Percentiles rank a stretch among this genome's conserved stretches.
phyloP scores from a whole-genome alignment of 306 rosid genomes.

The Vigna angularis region DNA sequence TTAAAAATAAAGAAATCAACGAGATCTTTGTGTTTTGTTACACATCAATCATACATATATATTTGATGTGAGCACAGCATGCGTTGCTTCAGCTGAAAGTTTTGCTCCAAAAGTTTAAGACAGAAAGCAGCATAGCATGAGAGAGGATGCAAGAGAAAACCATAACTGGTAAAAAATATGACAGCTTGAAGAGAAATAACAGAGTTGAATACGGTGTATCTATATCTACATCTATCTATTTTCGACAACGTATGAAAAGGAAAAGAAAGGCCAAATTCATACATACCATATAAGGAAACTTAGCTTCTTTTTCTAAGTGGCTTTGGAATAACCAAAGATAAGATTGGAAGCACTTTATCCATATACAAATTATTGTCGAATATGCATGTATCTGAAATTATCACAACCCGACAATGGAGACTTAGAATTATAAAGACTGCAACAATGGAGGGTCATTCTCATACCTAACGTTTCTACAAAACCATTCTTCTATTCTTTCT shows the following conservation, averaged over 20 bases:
- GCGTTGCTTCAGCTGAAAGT: not conserved
- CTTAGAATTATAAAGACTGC: not conserved
- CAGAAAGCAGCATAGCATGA: not conserved
- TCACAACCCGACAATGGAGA: not conserved
- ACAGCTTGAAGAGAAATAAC: not conserved
- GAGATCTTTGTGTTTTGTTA: not conserved
- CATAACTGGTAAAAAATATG: not conserved
- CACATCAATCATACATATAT: not conserved
- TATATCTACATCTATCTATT: no score
- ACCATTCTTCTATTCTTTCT: not conserved
- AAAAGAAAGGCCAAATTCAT: not conserved
- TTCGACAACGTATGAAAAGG: not conserved
- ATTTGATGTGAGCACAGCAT: not conserved
- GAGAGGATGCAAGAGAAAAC: not conserved
- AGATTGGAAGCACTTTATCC: not conserved
- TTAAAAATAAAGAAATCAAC: no score
- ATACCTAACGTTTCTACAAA: not conserved
- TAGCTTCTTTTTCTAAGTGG: not conserved
- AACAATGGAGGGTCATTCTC: not conserved
- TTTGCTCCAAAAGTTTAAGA: not conserved
- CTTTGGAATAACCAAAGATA: slow-evolving; percentile 1
- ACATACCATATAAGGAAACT: not conserved
- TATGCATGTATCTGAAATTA: slow-evolving; percentile 10
- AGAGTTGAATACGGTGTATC: slow-evolving; percentile 17
- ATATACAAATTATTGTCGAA: not conserved